A percentile compares a stretch with the other conserved stretches of the same genome.
Evolutionary conservation across 257 asterid species (phyloP).

Genomic region (Solanum appendiculatum): DNA sequence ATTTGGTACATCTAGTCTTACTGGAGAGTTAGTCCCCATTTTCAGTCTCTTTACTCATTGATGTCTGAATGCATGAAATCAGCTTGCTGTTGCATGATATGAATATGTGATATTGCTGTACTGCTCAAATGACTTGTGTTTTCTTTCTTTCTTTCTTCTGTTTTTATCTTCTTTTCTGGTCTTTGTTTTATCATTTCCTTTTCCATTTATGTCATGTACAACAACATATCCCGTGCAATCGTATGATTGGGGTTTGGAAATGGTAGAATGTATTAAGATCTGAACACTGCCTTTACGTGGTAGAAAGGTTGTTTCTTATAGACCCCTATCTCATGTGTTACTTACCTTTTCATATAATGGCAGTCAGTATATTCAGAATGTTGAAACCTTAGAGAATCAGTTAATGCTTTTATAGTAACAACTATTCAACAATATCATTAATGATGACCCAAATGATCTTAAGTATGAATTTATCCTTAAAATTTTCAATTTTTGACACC

Average conservation of each 20-base stretch:
- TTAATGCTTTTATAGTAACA: not conserved
- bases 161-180: not conserved
- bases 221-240: not conserved
- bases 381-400: not conserved
- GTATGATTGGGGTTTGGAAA: not conserved
- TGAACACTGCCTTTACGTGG: not conserved
- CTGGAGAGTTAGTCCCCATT: not conserved
- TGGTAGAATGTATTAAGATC: fast-evolving
- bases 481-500: not conserved
- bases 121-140: not conserved
- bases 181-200: not conserved
- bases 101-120: not conserved
- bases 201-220: not conserved
- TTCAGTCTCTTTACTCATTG: not conserved
- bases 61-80: not conserved
- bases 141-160: not conserved
- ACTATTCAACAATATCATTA: not conserved
- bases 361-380: not conserved
- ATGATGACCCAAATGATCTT: not conserved
- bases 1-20: not conserved
- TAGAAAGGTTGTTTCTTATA: not conserved
- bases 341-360: no score
- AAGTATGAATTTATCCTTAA: no score
- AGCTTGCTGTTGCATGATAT: not conserved
- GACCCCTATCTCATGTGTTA: not conserved